A percentile compares a stretch with the other conserved stretches of the same genome.
Evolutionary conservation across 2,329 filamentous ascomycete species (phyloP).

Genomic region (Fusarium sp.): DNA sequence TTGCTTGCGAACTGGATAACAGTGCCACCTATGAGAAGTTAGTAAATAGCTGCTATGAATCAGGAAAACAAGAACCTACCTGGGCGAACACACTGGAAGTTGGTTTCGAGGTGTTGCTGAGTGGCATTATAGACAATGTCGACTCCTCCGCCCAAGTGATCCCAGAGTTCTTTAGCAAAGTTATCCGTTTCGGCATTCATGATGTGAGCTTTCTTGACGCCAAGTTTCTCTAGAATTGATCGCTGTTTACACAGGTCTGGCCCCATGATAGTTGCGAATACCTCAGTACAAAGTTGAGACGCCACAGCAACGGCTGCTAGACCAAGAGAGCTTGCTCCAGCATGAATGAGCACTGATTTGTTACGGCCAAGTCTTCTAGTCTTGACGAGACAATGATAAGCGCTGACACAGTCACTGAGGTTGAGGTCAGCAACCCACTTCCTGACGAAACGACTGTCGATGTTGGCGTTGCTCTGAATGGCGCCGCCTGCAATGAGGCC

Average conservation of each 20-base stretch:
- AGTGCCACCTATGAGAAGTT: constrained; percentile 50
- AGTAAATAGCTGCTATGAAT: background rate
- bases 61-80: constrained; percentile 50
- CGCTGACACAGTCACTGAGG: constrained; percentile 59
- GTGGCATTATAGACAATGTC: constrained; percentile 65
- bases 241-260: constrained; percentile 54
- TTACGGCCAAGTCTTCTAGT: constrained; percentile 49
- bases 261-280: constrained; percentile 61
- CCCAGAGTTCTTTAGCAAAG: constrained; percentile 53
- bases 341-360: constrained; percentile 60
- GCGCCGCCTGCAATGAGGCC: constrained; percentile 56
- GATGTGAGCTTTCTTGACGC: constrained; percentile 56
- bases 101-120: constrained; percentile 52
- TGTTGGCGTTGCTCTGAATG: constrained; percentile 53
- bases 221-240: constrained; percentile 53
- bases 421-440: constrained; percentile 48
- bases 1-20: constrained; percentile 53
- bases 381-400: constrained; percentile 59
- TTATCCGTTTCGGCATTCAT: constrained; percentile 55
- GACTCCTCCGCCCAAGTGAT: constrained; percentile 54
- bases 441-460: constrained; percentile 57
- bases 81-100: constrained; percentile 54
- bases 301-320: constrained; percentile 62
- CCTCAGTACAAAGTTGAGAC: constrained; percentile 53
- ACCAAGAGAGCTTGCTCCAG: constrained; percentile 61